These are phyloP conservation scores for Peronospora farinosa DNA, from an alignment of 352 stramenopile species.

Conservation along the genomic window DNA sequence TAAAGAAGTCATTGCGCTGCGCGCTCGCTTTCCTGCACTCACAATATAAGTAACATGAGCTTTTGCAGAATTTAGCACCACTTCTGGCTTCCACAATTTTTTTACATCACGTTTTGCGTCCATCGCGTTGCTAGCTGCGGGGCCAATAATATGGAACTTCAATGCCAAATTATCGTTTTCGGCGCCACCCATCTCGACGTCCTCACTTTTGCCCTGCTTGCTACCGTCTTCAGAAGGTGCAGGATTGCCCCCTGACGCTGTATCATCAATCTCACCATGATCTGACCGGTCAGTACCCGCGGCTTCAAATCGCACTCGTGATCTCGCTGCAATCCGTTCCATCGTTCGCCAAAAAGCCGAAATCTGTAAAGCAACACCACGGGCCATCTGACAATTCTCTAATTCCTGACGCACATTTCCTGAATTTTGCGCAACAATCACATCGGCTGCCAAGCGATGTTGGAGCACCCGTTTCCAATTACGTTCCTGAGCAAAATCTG, in stretches of 20 bases:
- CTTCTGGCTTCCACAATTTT: constrained; percentile 7
- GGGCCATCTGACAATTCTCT: constrained; percentile 57
- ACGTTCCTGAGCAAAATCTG: constrained; percentile 94
- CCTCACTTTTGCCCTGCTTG: constrained; percentile 21
- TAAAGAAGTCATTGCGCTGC: constrained; percentile 38
- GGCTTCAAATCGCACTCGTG: constrained; percentile 63
- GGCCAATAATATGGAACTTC: constrained; percentile 39
- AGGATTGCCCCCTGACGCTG: constrained; percentile 6
- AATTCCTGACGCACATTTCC: constrained; percentile 62
- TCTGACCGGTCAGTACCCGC: constrained; percentile 17
- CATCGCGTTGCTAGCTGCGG: constrained; percentile 12
- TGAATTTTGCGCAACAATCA: constrained; percentile 58
- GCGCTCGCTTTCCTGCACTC: constrained; percentile 36
- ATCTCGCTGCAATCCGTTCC: constrained; percentile 74
- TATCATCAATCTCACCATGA: constrained; percentile 9
- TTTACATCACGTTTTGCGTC: constrained; percentile 19
- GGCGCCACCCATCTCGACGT: constrained; percentile 3
- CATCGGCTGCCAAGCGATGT: constrained; percentile 52
- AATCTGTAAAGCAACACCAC: constrained; percentile 59
- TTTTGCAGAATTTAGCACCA: constrained; percentile 21
- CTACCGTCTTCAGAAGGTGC: constrained; percentile 20
- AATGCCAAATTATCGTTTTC: constrained; percentile 20
- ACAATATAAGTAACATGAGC: constrained; percentile 42
- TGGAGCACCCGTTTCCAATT: constrained; percentile 91
- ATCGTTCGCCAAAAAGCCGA: constrained; percentile 82